Percentiles rank a stretch among this genome's conserved stretches.
Conservation (phyloP, 176 grass and related monocot species). For the Oryza punctata region DNA sequence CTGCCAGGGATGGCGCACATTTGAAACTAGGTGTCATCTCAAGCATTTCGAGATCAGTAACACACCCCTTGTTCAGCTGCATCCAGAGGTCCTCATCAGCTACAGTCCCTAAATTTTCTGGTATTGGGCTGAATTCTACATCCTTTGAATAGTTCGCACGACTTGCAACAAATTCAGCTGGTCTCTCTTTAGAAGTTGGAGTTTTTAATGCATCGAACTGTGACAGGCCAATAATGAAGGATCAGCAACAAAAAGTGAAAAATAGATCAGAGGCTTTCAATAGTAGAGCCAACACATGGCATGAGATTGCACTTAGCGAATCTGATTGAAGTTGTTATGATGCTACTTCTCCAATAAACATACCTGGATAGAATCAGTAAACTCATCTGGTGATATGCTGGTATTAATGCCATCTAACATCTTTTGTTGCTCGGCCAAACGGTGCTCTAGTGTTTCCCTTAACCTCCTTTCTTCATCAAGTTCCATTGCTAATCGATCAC, state of each 20-base stretch:
- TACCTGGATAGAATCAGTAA: conserved; percentile 63
- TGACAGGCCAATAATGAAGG: conserved; percentile 23
- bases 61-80: conserved; percentile 72
- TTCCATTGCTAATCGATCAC: conserved; percentile 80
- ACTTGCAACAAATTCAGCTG: conserved; percentile 59
- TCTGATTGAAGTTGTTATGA: not conserved
- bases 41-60: conserved; percentile 78
- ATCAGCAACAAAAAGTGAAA: conserved; percentile 20
- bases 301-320: not conserved
- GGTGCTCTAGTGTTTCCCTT: conserved; percentile 51
- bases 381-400: conserved; percentile 40
- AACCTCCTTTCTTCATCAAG: conserved; percentile 90
- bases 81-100: conserved; percentile 81
- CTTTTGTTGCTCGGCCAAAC: conserved; percentile 67
- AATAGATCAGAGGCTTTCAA: not conserved
- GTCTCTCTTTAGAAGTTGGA: conserved; percentile 59
- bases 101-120: conserved; percentile 56
- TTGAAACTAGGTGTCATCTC: conserved; percentile 69
- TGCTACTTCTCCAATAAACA: conserved; percentile 6
- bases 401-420: conserved; percentile 46
- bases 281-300: not conserved
- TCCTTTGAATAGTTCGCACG: conserved; percentile 55
- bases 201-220: conserved; percentile 62
- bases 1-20: conserved; percentile 25
- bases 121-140: conserved; percentile 64